Percentiles rank a stretch among this genome's conserved stretches.
Evolutionary conservation across 768 basidiomycete species (phyloP).

Genomic region (Termitomyces sp.): DNA sequence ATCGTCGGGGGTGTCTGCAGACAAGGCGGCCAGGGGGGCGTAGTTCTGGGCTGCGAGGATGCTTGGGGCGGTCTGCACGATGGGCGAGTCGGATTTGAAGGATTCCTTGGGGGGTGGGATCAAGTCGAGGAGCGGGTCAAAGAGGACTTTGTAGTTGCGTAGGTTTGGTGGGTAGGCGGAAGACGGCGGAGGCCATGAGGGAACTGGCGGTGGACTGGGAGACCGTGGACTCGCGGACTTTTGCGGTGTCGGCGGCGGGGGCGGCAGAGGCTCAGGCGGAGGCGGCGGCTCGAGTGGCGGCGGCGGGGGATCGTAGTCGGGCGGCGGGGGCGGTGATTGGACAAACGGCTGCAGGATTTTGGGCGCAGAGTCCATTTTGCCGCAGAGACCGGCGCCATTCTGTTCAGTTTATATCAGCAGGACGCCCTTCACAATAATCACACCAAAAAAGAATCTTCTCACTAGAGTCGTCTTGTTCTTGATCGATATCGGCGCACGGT

Average conservation of each 20-base stretch:
- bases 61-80: neutral
- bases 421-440: neutral
- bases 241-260: slow-evolving; percentile 23
- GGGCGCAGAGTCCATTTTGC: slow-evolving; percentile 4
- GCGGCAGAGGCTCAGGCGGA: slow-evolving; percentile 15
- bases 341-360: slow-evolving; percentile 18
- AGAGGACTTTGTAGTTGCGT: slow-evolving; percentile 56
- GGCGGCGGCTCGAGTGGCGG: slow-evolving; percentile 21
- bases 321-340: slow-evolving; percentile 27
- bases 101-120: slow-evolving; percentile 11
- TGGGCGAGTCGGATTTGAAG: neutral
- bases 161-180: slow-evolving; percentile 16
- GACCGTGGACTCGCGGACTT: slow-evolving; percentile 24
- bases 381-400: neutral
- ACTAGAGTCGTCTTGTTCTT: slow-evolving; percentile 26
- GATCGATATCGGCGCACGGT: slow-evolving; percentile 30
- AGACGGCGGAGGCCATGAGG: slow-evolving; percentile 15
- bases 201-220: slow-evolving; percentile 21
- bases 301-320: slow-evolving; percentile 19
- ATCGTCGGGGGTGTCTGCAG: neutral
- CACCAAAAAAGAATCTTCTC: slow-evolving; percentile 7
- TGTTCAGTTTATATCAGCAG: slow-evolving; percentile 6
- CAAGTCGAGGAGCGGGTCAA: slow-evolving; percentile 50
- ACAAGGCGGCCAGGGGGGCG: neutral
- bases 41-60: neutral